Base-by-base conservation (phyloP, 768 basidiomycete genomes). In the Daedaleopsis sinensis region DNA sequence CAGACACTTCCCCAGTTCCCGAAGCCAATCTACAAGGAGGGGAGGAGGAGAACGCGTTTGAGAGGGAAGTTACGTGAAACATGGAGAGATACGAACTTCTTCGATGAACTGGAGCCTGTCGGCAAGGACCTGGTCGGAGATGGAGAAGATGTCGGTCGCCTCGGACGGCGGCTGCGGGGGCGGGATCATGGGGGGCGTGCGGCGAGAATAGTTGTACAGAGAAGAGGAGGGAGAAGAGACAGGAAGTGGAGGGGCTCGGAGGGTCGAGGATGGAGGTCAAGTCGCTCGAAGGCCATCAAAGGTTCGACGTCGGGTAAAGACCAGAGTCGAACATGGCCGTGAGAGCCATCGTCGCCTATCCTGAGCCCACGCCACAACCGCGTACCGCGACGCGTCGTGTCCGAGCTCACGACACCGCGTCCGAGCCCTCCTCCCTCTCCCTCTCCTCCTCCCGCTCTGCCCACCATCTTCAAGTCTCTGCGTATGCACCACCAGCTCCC, bases 1-100 rank as follows among this genome's bases (percentile, higher is more conserved):
- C 91, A 94, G 64, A 94, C 93, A 71, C 88, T 90, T 39, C 94
- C 94, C 94, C 94, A 96, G 77, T 94, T 95, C 46, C 94, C 93
- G 71, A 84, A 93, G 36, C 93, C 93, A 77, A 94, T 90, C 90
- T 94, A 61, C 7, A 53, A 23, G 32, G 16, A 43, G 8, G 37
- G 37, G 35, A 61, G 61, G 55, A 57, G 58, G 46, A 19, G 21
- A 21, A 44, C 15, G 44, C 27, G 59, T 42, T 64, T 58, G 55
- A 58, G 50, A 23, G 23, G 23, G 50, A 1, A n/a, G 11, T 24
- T 11, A 35, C 7, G 12, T 47, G 10, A 37, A 8, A 43, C 27
- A 35, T 27, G 19, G 16, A 18, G 51, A 52, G n/a, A 32, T 51
- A 69, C 78, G 19, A 64, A 86, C 90, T 81, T 91, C 90, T 76